Evolutionary conservation across 2,329 filamentous ascomycete species (phyloP), one percentile per base, ranked within the genome.

Genomic region (Alternaria tenuissima): DNA sequence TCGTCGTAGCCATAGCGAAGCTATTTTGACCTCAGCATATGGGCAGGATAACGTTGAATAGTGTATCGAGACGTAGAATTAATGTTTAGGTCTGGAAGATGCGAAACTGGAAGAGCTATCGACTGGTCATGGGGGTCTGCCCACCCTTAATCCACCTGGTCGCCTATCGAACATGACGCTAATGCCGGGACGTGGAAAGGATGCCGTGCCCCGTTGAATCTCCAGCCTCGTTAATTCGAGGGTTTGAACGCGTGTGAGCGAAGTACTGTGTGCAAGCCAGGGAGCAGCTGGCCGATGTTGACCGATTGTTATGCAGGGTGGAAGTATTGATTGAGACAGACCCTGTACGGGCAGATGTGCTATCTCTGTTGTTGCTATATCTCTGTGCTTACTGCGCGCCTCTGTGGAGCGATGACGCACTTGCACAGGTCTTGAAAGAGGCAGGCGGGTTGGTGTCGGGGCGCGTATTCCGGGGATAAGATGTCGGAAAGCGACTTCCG

Each of bases 111-210:
- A 34, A 58, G 41, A 8, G 22, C 51, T 22, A 28, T 48, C 32
- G 26, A 41, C 11, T 28, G 22, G 44, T 58, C 49, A 53, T 47
- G 56, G 41, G 60, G 47, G 28, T 20, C 34, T 14, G 43, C 34
- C 34, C 22, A 55, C 48, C 26, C 36, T 59, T 56, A 43, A 48
- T 34, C 36, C 22, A 44, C 43, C 43, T 34, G 20, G 51, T 30
- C 38, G 52, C 59, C 55, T 55, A 39, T 59, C 38, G 24, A 57
- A 36, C 26, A 49, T 41, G 34, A 34, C 46, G 57, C 57, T 63
- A 63, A 36, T 41, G 43, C 60, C 24, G 52, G 43, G 32, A 57
- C 32, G 43, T 60, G 46, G 46, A 53, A 20, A 57, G 47, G 28
- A 52, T 36, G 55, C 41, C 42, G 42, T 46, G 26, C 32, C 28